Base-by-base conservation (phyloP, 2,329 filamentous ascomycete species). In the Neopestalotiopsis clavispora region DNA sequence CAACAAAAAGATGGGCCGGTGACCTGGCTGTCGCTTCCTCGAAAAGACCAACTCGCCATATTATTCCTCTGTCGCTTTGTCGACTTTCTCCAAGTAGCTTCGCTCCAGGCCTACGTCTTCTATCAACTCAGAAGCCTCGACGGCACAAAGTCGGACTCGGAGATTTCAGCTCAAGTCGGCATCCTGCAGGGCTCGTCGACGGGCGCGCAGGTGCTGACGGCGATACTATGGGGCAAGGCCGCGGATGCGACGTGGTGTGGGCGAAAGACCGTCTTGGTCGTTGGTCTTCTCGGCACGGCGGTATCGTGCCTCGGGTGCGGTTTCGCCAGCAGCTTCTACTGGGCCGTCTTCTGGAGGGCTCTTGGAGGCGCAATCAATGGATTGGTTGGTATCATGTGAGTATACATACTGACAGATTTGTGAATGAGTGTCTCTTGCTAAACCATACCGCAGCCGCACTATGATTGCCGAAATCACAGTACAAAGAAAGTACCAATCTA, bases 1-100 rank as follows among this genome's bases (percentile, higher is more conserved):
- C 66, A 72, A 13, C 40, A 70, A 28, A 68, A 64, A 49, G 67
- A 72, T 45, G 74, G 65, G 4, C 77, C 86, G 0, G 88, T 92
- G 57, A 89, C 90, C 71, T 94, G 92, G 92, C 82, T 84, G 67
- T 89, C 90, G 1, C 82, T 94, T 0, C 92, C 92, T 2, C 85
- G 89, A 61, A 94, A 93, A 78, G 85, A 88, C 69, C 92, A 94
- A 77, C 84, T 94, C 6, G 80, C 88, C 42, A 89, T 94, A 66
- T 80, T 94, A 28, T 92, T 91, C 12, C 81, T 94, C 32, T 89
- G 90, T 62, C 89, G 92, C 17, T 82, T 94, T 7, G 91, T 91
- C 9, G 92, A 94, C 76, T 93, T 92, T 60, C 80, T 95, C 49
- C 91, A 92, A 4, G 88, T 93, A 69, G 92, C 91, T 6, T 90